Evolutionary conservation across 495 filamentous ascomycete species (phyloP).

Genomic region (Hypomontagnella submonticulosa): DNA sequence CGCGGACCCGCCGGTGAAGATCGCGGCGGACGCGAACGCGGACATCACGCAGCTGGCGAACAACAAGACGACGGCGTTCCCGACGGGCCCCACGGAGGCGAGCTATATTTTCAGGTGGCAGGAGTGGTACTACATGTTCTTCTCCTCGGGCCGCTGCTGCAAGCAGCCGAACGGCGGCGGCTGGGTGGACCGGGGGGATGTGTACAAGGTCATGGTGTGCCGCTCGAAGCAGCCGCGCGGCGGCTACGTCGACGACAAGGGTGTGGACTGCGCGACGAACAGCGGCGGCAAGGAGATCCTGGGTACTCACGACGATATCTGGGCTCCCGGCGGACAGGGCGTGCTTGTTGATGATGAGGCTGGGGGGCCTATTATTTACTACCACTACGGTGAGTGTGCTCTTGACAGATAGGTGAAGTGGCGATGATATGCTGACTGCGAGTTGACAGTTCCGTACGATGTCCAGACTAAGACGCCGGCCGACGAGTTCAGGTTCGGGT

Average conservation of each 20-base stretch:
- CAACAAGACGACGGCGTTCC: conserved; percentile 54
- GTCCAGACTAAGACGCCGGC: conserved; percentile 55
- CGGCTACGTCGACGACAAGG: conserved; percentile 68
- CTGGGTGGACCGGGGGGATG: conserved; percentile 63
- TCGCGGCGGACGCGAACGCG: conserved; percentile 25
- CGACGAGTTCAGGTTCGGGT: conserved; percentile 62
- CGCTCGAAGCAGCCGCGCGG: conserved; percentile 61
- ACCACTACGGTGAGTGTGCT: conserved; percentile 63
- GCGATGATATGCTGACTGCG: neutral
- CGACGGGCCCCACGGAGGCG: conserved; percentile 63
- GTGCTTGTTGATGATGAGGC: conserved; percentile 41
- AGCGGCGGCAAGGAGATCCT: conserved; percentile 72
- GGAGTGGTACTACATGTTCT: conserved; percentile 72
- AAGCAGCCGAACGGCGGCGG: conserved; percentile 53
- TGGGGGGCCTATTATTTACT: conserved; percentile 66
- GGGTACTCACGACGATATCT: conserved; percentile 66
- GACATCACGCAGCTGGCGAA: conserved; percentile 63
- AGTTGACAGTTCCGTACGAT: conserved; percentile 67
- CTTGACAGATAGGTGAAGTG: neutral
- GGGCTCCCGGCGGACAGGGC: conserved; percentile 73
- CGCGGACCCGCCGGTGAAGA: conserved; percentile 41
- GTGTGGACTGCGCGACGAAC: conserved; percentile 58
- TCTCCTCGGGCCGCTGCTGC: conserved; percentile 69
- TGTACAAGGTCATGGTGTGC: conserved; percentile 74
- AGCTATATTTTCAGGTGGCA: conserved; percentile 63